Evolutionary conservation across 768 basidiomycete genomes (phyloP).

Genomic region (Boletellus sp.): DNA sequence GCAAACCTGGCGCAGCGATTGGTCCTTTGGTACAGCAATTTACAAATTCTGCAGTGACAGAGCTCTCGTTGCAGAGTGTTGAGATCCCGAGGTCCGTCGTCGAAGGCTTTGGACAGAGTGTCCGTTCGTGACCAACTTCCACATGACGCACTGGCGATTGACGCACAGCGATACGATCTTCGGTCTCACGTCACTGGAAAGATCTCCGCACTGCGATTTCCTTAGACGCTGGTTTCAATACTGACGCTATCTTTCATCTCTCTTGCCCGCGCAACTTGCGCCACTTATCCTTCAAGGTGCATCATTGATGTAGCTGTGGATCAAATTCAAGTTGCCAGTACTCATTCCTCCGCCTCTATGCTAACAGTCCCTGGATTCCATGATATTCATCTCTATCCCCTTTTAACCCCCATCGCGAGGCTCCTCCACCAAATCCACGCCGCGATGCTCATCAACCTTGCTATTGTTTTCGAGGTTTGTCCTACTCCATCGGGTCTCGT

Average conservation of each 20-base stretch:
- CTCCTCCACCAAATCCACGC: background rate
- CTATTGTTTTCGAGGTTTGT: background rate
- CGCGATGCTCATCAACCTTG: background rate
- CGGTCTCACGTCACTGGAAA: too few species aligned
- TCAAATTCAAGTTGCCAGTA: background rate
- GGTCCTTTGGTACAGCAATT: too few species aligned
- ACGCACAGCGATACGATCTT: too few species aligned
- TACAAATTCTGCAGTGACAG: too few species aligned
- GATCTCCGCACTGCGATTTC: conserved; percentile 1
- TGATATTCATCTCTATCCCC: background rate
- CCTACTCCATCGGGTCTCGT: background rate
- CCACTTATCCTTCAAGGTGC: background rate
- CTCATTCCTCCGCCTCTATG: background rate
- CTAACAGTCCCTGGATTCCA: conserved; percentile 4
- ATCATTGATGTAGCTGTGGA: background rate
- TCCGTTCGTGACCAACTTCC: too few species aligned
- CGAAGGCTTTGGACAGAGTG: too few species aligned
- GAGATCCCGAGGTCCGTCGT: too few species aligned
- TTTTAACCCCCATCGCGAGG: background rate
- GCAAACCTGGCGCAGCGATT: too few species aligned
- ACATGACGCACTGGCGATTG: too few species aligned
- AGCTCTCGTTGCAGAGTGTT: too few species aligned
- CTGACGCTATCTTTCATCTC: conserved; percentile 3
- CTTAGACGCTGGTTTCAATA: background rate
- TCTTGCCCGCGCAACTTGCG: background rate